phyloP scores from a whole-genome alignment of 116 monocot genomes.

The Iris pallida region DNA sequence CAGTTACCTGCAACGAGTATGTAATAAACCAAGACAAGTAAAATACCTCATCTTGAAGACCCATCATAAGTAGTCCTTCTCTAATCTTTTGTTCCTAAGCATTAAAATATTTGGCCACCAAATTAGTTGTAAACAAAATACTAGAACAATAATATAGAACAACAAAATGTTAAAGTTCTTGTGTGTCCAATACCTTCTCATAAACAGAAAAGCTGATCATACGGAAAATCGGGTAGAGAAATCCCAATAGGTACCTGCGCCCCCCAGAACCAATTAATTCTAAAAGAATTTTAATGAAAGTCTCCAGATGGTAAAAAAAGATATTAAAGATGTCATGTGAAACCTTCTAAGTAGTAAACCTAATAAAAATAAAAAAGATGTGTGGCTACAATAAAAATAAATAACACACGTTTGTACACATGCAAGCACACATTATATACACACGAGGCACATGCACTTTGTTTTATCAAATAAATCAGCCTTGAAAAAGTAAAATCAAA shows the following conservation, averaged over 20 bases:
- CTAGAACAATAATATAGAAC: not conserved
- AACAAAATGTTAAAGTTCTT: conserved; percentile 1
- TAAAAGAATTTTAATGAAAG: not conserved
- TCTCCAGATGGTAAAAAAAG: not conserved
- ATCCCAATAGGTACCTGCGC: conserved; percentile 80
- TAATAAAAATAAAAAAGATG: not conserved
- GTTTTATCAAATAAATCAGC: too few species aligned
- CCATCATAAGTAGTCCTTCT: too few species aligned
- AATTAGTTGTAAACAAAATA: not conserved
- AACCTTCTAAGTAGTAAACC: not conserved
- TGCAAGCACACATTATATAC: too few species aligned
- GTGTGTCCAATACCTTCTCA: conserved; percentile 55
- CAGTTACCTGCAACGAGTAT: too few species aligned
- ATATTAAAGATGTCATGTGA: not conserved
- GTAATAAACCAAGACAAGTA: too few species aligned
- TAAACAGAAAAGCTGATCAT: conserved; percentile 75
- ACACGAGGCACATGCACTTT: too few species aligned
- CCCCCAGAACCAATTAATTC: conserved; percentile 5
- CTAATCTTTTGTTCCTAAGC: conserved; percentile 84
- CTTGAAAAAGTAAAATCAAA: too few species aligned
- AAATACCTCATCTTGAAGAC: too few species aligned
- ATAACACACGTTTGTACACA: too few species aligned
- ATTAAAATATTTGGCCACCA: conserved; percentile 9
- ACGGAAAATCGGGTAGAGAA: conserved; percentile 84
- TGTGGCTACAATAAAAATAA: too few species aligned